phyloP scores from a whole-genome alignment of 2,329 filamentous ascomycete species.

The Aschersonia sp. region DNA sequence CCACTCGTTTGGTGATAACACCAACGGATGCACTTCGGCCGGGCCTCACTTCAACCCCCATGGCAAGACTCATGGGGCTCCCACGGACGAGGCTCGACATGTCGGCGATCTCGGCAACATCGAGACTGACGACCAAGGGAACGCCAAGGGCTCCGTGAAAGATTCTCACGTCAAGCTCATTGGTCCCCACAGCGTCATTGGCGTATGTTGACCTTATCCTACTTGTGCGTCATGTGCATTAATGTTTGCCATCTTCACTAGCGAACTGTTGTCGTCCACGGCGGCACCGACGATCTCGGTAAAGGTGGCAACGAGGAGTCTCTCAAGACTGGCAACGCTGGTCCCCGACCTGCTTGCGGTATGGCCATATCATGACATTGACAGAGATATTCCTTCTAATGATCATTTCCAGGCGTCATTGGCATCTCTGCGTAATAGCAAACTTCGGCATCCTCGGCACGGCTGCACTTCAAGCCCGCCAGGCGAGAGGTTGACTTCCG shows the following conservation, averaged over 20 bases:
- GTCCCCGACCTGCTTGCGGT: constrained; percentile 87
- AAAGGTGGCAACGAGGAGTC: constrained; percentile 86
- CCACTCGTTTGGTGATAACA: constrained; percentile 98
- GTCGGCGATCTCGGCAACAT: constrained; percentile 97
- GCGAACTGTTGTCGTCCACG: constrained; percentile 92
- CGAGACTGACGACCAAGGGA: constrained; percentile 86
- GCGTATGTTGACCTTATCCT: constrained; percentile 39
- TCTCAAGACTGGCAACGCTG: constrained; percentile 97
- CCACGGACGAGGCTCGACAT: constrained; percentile 70
- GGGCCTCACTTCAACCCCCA: constrained; percentile 98
- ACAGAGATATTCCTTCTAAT: constrained; percentile 1
- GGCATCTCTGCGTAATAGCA: constrained; percentile 59
- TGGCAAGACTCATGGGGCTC: constrained; percentile 83
- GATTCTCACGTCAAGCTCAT: constrained; percentile 92
- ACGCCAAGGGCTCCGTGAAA: constrained; percentile 62
- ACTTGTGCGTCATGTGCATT: not conserved
- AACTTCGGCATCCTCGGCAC: too few relatives aligned
- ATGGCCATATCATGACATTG: constrained; percentile 20
- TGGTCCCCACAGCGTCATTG: constrained; percentile 85
- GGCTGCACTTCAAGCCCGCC: too few relatives aligned
- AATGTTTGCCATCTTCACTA: constrained; percentile 18
- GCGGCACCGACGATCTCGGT: constrained; percentile 91
- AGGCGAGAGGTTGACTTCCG: too few relatives aligned
- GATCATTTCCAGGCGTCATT: constrained; percentile 52
- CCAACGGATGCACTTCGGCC: constrained; percentile 97